A percentile compares a stretch with the other conserved stretches of the same genome.
Evolutionary conservation across 257 asterid genomes (phyloP).

Genomic region (Salvia splendens): DNA sequence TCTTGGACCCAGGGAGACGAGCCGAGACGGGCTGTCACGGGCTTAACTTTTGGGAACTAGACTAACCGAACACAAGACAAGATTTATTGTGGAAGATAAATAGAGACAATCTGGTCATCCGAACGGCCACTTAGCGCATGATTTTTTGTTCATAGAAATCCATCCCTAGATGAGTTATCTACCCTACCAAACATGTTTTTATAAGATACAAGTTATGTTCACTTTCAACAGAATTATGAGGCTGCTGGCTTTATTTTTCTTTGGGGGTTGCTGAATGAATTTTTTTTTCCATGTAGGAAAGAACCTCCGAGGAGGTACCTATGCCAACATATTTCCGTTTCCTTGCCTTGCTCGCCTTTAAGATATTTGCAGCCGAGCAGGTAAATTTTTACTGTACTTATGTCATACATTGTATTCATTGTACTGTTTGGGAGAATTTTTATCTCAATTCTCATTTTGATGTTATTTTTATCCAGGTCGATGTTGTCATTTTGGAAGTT

Average conservation of each 20-base stretch:
- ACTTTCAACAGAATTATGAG: not conserved
- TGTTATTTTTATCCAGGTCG: conserved; percentile 60
- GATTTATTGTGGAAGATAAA: no score
- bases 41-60: no score
- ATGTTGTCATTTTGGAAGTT: conserved; percentile 94
- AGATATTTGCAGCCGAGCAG: conserved; percentile 92
- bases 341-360: conserved; percentile 95
- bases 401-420: not conserved
- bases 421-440: conserved; percentile 17
- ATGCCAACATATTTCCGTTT: conserved; percentile 98
- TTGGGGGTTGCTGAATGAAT: conserved; percentile 10
- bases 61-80: no score
- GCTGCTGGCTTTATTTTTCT: conserved; percentile 5
- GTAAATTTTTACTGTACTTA: conserved; percentile 34
- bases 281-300: conserved; percentile 53
- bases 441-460: conserved; percentile 10
- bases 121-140: no score
- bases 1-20: no score
- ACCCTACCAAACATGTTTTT: no score
- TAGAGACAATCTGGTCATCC: no score
- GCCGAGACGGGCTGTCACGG: no score
- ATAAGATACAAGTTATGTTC: no score
- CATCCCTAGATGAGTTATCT: no score
- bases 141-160: no score
- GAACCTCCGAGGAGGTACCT: conserved; percentile 61